These are phyloP conservation scores for Cladosporium sp. DNA, from an alignment of 2,329 filamentous ascomycete species.

Conservation along the genomic window DNA sequence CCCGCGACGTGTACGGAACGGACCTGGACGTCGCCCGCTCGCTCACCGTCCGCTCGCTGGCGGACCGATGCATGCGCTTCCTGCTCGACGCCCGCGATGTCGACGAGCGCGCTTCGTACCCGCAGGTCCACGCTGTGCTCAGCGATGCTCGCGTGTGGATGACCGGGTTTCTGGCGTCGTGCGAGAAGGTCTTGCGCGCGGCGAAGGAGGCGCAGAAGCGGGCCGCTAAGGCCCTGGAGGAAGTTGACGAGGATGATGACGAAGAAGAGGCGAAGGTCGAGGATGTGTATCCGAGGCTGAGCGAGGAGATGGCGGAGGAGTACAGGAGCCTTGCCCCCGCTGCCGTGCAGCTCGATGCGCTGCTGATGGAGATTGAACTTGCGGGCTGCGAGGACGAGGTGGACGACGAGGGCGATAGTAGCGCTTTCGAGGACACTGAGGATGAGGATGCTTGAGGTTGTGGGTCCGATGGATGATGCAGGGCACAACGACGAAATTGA, in stretches of 20 bases:
- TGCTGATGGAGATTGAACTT: neutral
- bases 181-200: neutral
- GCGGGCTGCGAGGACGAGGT: neutral
- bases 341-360: neutral
- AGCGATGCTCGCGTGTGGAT: neutral
- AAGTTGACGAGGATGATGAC: neutral
- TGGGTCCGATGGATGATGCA: no score
- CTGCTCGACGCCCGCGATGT: neutral
- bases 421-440: conserved; percentile 4
- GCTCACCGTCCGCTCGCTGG: neutral
- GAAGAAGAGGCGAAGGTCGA: neutral
- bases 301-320: conserved; percentile 3
- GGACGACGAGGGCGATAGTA: conserved; percentile 5
- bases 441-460: neutral
- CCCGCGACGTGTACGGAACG: neutral
- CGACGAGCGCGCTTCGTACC: neutral
- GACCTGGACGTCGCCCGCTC: conserved; percentile 4
- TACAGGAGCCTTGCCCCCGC: neutral
- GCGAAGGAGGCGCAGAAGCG: neutral
- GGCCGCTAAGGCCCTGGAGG: neutral
- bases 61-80: neutral
- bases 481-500: no score
- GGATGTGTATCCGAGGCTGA: neutral
- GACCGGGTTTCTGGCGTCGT: neutral
- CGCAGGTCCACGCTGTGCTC: conserved; percentile 2